phyloP scores from a whole-genome alignment of 2,329 filamentous ascomycete species.

The Ophiostoma australiae region DNA sequence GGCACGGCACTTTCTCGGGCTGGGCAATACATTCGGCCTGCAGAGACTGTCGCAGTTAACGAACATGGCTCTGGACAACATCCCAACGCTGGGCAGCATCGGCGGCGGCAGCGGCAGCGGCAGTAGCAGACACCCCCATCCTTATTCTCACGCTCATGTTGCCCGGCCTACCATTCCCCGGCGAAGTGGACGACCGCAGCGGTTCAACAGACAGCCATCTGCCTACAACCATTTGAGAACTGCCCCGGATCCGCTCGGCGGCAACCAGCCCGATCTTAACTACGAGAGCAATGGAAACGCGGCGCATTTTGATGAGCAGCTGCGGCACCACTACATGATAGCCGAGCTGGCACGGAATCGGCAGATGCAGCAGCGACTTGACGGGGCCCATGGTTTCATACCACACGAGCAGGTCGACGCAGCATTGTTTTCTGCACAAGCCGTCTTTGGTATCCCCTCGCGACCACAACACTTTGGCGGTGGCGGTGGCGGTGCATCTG shows the following conservation, averaged over 20 bases:
- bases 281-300: slow-evolving; percentile 33
- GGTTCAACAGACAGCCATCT: not conserved
- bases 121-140: too few species aligned
- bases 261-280: slow-evolving; percentile 31
- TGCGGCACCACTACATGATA: not conserved
- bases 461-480: not conserved
- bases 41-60: not conserved
- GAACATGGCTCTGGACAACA: not conserved
- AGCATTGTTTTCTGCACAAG: too few species aligned
- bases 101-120: not conserved
- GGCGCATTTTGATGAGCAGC: not conserved
- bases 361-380: not conserved
- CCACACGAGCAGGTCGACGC: too few species aligned
- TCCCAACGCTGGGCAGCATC: not conserved
- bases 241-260: slow-evolving; percentile 30
- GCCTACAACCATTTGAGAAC: not conserved
- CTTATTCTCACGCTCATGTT: not conserved
- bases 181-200: not conserved
- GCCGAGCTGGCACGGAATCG: not conserved
- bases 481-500: not conserved
- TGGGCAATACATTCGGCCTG: not conserved
- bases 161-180: not conserved
- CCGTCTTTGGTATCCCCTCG: too few species aligned
- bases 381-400: too few species aligned
- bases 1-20: not conserved